Percentiles rank a stretch among this genome's conserved stretches.
Evolutionary conservation across 805 yeast genomes (phyloP).

Genomic region (Candida takata): DNA sequence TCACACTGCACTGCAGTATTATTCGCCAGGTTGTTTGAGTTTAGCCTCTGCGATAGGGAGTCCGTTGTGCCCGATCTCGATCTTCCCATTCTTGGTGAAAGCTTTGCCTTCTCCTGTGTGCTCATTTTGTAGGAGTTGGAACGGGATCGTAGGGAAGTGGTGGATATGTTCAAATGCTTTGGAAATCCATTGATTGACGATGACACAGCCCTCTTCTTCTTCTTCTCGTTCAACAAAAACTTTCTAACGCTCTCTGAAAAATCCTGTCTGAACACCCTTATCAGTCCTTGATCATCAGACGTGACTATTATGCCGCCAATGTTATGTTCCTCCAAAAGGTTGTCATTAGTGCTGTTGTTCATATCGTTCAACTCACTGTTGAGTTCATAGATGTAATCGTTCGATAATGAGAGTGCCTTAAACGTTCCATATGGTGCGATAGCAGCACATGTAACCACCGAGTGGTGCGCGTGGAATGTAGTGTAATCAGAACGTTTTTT

Average conservation of each 20-base stretch:
- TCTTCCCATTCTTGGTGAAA: slow-evolving; percentile 8
- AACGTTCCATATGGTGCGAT: slow-evolving; percentile 71
- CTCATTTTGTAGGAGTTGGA: slow-evolving; percentile 7
- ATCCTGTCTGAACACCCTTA: slow-evolving; percentile 77
- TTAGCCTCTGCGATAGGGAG: slow-evolving; percentile 7
- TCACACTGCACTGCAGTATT: neutral
- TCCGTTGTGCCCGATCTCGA: slow-evolving; percentile 17
- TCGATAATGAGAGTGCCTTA: slow-evolving; percentile 59
- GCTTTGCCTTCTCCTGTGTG: neutral
- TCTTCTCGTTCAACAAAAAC: slow-evolving; percentile 21
- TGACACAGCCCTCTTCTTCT: slow-evolving; percentile 1
- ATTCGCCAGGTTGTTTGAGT: neutral
- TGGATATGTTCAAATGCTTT: slow-evolving; percentile 13
- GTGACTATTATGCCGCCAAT: slow-evolving; percentile 57
- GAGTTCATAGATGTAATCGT: slow-evolving; percentile 73
- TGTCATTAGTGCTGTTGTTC: slow-evolving; percentile 3
- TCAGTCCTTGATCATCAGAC: slow-evolving; percentile 65
- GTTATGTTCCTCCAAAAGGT: slow-evolving; percentile 24
- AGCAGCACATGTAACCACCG: slow-evolving; percentile 65
- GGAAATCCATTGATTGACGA: too few relatives aligned
- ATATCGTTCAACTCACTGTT: slow-evolving; percentile 22
- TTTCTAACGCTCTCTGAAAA: slow-evolving; percentile 46
- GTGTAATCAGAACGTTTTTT: slow-evolving; percentile 54
- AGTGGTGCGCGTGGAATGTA: slow-evolving; percentile 70
- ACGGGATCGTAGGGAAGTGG: slow-evolving; percentile 13